Conservation (phyloP, 2,329 filamentous ascomycete species). For the Lachnellula willkommii region DNA sequence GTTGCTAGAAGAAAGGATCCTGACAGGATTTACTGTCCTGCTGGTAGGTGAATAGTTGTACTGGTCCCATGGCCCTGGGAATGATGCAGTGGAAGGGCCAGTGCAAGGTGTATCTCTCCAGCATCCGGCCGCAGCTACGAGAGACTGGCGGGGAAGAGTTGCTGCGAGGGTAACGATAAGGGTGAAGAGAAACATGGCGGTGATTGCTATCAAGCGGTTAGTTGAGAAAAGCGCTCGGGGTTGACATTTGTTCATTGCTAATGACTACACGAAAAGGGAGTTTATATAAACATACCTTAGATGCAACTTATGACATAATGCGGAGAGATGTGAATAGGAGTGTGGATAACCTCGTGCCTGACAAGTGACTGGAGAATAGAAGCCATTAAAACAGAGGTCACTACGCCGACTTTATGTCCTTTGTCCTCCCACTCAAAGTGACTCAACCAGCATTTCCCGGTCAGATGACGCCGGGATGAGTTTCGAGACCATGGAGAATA, state of each 20-base stretch:
- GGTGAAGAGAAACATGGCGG: conserved; percentile 3
- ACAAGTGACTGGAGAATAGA: background rate
- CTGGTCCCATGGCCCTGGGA: conserved; percentile 52
- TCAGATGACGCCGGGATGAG: background rate
- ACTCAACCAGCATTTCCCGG: background rate
- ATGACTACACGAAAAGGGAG: background rate
- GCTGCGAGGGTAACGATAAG: conserved; percentile 2
- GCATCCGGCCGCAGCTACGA: conserved; percentile 34
- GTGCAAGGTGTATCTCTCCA: conserved; percentile 53
- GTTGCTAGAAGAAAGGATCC: conserved; percentile 26
- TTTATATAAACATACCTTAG: background rate
- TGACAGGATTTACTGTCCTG: conserved; percentile 43
- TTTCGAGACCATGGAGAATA: background rate
- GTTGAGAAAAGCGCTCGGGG: background rate
- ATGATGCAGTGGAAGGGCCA: conserved; percentile 44
- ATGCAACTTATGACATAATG: background rate
- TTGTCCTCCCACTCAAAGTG: background rate
- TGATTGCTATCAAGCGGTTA: conserved; percentile 4
- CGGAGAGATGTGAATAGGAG: background rate
- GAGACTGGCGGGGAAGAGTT: conserved; percentile 1
- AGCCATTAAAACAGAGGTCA: background rate
- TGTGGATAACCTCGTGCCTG: background rate
- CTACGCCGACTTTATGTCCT: conserved; percentile 6
- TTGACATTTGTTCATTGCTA: background rate
- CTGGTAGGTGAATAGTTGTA: conserved; percentile 52